Evolutionary conservation across 164 flowering plant genomes (phyloP).

Genomic region (Warburgia ugandensis): DNA sequence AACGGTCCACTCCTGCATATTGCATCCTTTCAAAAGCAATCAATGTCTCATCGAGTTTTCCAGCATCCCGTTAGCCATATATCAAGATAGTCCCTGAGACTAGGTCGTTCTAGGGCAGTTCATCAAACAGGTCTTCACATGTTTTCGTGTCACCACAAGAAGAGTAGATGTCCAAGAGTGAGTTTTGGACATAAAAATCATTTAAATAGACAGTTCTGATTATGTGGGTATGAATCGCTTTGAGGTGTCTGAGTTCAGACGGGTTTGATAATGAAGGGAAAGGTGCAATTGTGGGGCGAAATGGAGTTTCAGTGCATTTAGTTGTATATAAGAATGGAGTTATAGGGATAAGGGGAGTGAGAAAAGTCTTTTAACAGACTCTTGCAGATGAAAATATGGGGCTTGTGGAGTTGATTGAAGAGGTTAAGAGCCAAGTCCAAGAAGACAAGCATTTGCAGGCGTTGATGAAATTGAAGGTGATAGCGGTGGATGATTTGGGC

Average conservation of each 20-base stretch:
- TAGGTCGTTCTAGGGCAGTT: slow-evolving; percentile 49
- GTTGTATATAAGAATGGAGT: slow-evolving; percentile 28
- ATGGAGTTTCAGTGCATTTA: slow-evolving; percentile 31
- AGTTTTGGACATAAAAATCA: slow-evolving; percentile 46
- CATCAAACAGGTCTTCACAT: slow-evolving; percentile 41
- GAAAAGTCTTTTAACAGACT: slow-evolving; percentile 43
- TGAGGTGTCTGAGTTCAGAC: slow-evolving; percentile 28
- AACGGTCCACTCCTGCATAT: slow-evolving; percentile 38
- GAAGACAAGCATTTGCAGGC: slow-evolving; percentile 31
- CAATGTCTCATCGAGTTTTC: slow-evolving; percentile 37
- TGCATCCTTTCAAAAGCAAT: slow-evolving; percentile 47
- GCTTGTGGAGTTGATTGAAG: slow-evolving; percentile 24
- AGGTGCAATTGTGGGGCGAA: slow-evolving; percentile 43
- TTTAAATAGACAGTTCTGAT: slow-evolving; percentile 29
- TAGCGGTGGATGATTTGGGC: slow-evolving; percentile 42
- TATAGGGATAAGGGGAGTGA: slow-evolving; percentile 25
- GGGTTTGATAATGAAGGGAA: slow-evolving; percentile 52
- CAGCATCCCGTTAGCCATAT: slow-evolving; percentile 27
- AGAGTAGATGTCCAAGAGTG: slow-evolving; percentile 39
- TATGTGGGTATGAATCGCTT: slow-evolving; percentile 34
- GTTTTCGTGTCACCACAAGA: slow-evolving; percentile 28
- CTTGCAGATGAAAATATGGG: slow-evolving; percentile 50
- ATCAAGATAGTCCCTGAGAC: slow-evolving; percentile 62
- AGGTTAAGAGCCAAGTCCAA: slow-evolving; percentile 25
- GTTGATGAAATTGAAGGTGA: slow-evolving; percentile 36